Percentiles rank a stretch among this genome's conserved stretches.
phyloP scores from a whole-genome alignment of 2,329 filamentous ascomycete species.

The Stagonosporopsis rhizophila region DNA sequence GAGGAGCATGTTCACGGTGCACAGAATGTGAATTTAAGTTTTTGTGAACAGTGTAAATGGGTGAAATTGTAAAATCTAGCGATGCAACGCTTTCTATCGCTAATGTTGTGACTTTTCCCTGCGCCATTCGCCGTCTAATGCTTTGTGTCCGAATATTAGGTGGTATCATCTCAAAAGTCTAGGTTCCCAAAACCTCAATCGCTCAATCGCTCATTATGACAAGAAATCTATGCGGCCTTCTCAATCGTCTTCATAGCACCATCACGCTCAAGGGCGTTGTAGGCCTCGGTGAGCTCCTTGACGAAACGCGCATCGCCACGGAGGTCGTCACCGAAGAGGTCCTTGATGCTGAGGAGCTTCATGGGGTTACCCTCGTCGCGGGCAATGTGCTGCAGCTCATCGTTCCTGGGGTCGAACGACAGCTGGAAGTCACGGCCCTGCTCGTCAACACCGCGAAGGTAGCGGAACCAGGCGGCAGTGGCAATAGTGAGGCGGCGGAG shows the following conservation, averaged over 20 bases:
- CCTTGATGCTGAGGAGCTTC: conserved; percentile 26
- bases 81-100: conserved; percentile 21
- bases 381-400: conserved; percentile 34
- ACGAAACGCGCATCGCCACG: conserved; percentile 37
- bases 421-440: conserved; percentile 32
- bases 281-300: conserved; percentile 31
- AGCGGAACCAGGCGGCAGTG: conserved; percentile 40
- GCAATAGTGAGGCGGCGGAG: conserved; percentile 35
- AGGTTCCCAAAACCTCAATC: conserved; percentile 11
- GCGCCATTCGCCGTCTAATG: conserved; percentile 18
- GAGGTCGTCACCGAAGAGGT: conserved; percentile 38
- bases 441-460: conserved; percentile 35
- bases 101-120: conserved; percentile 17
- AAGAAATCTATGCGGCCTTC: conserved; percentile 21
- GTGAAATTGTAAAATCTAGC: conserved; percentile 17
- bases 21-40: no score
- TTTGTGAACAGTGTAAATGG: conserved; percentile 1
- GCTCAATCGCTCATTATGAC: conserved; percentile 18
- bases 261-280: conserved; percentile 30
- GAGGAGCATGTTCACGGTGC: no score
- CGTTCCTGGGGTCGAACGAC: conserved; percentile 34
- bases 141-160: conserved; percentile 17
- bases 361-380: conserved; percentile 24
- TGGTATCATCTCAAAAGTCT: conserved; percentile 18
- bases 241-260: conserved; percentile 33